These are phyloP conservation scores for Mycosphaerella sp. DNA, from an alignment of 2,329 filamentous ascomycete genomes.

Conservation along the genomic window DNA sequence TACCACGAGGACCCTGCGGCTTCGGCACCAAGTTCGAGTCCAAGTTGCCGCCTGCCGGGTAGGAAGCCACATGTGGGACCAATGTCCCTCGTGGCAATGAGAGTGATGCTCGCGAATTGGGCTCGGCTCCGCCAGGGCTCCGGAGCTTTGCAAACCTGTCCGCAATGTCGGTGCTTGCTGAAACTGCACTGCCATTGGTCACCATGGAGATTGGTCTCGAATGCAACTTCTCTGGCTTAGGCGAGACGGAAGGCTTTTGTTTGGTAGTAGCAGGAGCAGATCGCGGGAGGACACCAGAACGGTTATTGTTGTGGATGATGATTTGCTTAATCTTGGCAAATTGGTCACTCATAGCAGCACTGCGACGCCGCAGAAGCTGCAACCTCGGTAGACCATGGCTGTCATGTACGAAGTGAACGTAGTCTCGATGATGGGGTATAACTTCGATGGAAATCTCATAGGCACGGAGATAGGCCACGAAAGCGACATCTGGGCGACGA, in stretches of 20 bases:
- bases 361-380: conserved; percentile 34
- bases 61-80: conserved; percentile 9
- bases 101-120: conserved; percentile 36
- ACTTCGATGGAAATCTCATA: conserved; percentile 70
- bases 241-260: not conserved
- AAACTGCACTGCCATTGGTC: not conserved
- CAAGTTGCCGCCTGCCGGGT: too few relatives aligned
- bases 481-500: conserved; percentile 64
- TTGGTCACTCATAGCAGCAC: conserved; percentile 34
- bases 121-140: conserved; percentile 17
- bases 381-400: conserved; percentile 45
- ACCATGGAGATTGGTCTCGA: conserved; percentile 49
- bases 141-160: conserved; percentile 31
- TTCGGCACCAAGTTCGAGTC: conserved; percentile 21
- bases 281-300: conserved; percentile 46
- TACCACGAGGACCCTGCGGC: conserved; percentile 48
- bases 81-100: conserved; percentile 35
- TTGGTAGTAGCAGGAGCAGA: conserved; percentile 12
- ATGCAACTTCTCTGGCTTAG: conserved; percentile 60
- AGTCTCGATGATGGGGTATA: conserved; percentile 72
- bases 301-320: conserved; percentile 48
- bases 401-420: conserved; percentile 52
- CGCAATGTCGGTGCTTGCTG: conserved; percentile 32
- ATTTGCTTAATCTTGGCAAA: conserved; percentile 46
- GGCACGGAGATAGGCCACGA: conserved; percentile 77